A percentile compares a stretch with the other conserved stretches of the same genome.
Conservation (phyloP, 2,329 filamentous ascomycete genomes). For the Tolypocladium ovalisporum region DNA sequence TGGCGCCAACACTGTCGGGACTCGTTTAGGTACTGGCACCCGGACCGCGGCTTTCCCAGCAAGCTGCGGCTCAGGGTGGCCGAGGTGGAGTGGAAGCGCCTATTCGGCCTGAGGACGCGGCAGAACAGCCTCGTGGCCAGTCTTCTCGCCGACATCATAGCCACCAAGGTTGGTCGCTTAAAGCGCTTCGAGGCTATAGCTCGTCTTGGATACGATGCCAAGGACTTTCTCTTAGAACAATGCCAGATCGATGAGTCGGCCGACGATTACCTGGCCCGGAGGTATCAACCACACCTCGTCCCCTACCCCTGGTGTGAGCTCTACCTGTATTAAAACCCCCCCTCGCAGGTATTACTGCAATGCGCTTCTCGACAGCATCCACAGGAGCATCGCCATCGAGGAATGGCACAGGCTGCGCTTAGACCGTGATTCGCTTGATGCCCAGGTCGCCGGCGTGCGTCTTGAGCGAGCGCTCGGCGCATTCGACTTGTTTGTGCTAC, state of each 20-base stretch:
- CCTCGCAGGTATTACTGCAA: constrained; percentile 64
- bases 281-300: constrained; percentile 23
- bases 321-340: constrained; percentile 2
- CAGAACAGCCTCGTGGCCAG: constrained; percentile 39
- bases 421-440: constrained; percentile 7
- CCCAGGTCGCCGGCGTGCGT: constrained; percentile 26
- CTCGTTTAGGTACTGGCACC: constrained; percentile 66
- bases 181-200: constrained; percentile 61
- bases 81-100: constrained; percentile 60
- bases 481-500: constrained; percentile 83
- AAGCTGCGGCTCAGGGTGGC: constrained; percentile 43
- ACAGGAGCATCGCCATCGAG: constrained; percentile 67
- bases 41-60: constrained; percentile 45
- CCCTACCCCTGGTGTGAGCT: neutral
- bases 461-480: constrained; percentile 68
- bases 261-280: constrained; percentile 68
- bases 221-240: constrained; percentile 68
- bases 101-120: constrained; percentile 48
- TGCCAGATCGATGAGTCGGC: constrained; percentile 44
- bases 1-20: constrained; percentile 68
- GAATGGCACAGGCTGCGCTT: constrained; percentile 50
- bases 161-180: constrained; percentile 59
- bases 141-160: constrained; percentile 58
- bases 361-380: constrained; percentile 65
- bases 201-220: constrained; percentile 71